Percentiles rank a stretch among this genome's conserved stretches.
Evolutionary conservation across 371 early-diverging fungal genomes (phyloP).

Genomic region (Haplosporangium sp.): DNA sequence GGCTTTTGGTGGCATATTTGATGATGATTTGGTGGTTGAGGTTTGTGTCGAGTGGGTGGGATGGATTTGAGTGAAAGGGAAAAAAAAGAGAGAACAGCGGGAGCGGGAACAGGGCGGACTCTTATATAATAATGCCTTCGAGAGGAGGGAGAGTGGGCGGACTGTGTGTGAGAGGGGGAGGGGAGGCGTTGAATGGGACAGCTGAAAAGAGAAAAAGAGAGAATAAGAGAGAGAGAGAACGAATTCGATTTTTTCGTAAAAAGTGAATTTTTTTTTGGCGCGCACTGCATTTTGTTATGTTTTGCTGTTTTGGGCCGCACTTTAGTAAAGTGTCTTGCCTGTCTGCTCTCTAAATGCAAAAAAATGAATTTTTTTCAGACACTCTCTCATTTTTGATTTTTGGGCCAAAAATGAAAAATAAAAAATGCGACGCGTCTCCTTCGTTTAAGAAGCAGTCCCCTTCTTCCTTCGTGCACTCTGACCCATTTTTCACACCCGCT

Average conservation of each 20-base stretch:
- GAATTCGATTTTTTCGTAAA: too few relatives aligned
- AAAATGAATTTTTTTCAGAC: background rate
- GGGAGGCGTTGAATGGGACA: too few relatives aligned
- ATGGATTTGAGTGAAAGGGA: background rate
- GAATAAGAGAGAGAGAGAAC: too few relatives aligned
- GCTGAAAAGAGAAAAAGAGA: too few relatives aligned
- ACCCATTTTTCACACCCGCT: background rate
- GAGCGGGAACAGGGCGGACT: too few relatives aligned
- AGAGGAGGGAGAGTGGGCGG: too few relatives aligned
- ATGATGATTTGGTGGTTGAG: constrained; percentile 5
- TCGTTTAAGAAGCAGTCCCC: too few relatives aligned
- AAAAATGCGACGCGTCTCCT: too few relatives aligned
- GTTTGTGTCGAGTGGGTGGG: constrained; percentile 6
- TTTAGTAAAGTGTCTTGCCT: background rate
- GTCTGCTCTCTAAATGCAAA: background rate
- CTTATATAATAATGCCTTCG: too few relatives aligned
- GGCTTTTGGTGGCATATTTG: constrained; percentile 65
- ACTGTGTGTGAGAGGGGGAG: too few relatives aligned
- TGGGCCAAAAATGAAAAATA: background rate
- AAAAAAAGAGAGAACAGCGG: background rate
- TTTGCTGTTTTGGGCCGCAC: background rate
- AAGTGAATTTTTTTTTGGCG: background rate
- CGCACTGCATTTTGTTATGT: too few relatives aligned
- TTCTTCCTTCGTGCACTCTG: background rate
- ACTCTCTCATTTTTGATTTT: too few relatives aligned